phyloP scores from a whole-genome alignment of 2,329 filamentous ascomycete genomes.

The Arthrobotrys conoides region DNA sequence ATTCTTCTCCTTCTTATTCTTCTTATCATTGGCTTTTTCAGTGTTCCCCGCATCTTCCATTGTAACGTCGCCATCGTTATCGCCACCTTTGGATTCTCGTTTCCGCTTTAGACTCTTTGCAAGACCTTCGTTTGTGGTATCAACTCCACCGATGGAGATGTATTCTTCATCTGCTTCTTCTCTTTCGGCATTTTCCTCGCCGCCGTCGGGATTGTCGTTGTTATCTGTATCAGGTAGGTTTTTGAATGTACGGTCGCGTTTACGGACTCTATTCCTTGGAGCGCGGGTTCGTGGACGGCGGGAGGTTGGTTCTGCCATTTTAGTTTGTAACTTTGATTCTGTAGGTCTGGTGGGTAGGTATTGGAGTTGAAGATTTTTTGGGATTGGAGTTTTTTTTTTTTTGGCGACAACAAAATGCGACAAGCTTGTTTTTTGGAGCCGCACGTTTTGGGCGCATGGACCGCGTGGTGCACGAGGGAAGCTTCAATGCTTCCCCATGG shows the following conservation, averaged over 20 bases:
- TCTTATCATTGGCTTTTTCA: background rate
- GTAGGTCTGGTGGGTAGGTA: background rate
- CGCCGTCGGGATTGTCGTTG: background rate
- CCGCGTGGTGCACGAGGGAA: background rate
- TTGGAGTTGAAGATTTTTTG: conserved; percentile 14
- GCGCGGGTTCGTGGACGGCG: conserved; percentile 28
- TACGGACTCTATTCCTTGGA: conserved; percentile 25
- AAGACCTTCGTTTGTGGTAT: conserved; percentile 51
- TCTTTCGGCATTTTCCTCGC: background rate
- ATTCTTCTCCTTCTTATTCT: background rate
- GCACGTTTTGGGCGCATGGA: background rate
- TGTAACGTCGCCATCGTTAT: background rate
- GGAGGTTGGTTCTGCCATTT: conserved; percentile 27
- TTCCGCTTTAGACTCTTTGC: conserved; percentile 45
- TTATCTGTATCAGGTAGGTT: conserved; percentile 32
- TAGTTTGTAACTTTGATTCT: background rate
- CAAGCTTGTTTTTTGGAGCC: conserved; percentile 4
- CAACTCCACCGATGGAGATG: conserved; percentile 30
- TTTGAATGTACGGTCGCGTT: conserved; percentile 35
- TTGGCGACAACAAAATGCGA: conserved; percentile 29
- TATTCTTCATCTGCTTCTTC: conserved; percentile 8
- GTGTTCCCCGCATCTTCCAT: background rate
- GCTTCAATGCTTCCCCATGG: background rate
- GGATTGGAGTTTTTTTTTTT: conserved; percentile 30
- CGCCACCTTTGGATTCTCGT: conserved; percentile 20